A percentile compares a stretch with the other conserved stretches of the same genome.
These are phyloP conservation scores for Mucor sp. DNA, from an alignment of 371 early-diverging fungal genomes.

Conservation along the genomic window DNA sequence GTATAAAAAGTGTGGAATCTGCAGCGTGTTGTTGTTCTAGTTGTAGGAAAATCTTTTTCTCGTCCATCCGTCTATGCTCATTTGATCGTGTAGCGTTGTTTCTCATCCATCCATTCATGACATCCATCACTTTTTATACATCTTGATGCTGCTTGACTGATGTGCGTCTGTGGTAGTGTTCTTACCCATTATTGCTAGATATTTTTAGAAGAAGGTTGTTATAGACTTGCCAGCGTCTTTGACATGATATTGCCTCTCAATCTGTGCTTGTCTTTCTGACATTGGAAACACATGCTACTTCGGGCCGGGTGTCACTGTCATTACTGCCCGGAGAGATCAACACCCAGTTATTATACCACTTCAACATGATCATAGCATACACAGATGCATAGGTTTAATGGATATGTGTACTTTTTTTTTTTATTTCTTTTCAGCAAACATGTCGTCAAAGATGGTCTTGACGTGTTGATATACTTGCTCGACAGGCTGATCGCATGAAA, in stretches of 20 bases:
- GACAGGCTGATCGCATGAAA: slow-evolving; percentile 59
- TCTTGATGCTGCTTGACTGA: background rate
- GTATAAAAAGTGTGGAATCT: background rate
- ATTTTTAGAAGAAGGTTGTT: slow-evolving; percentile 28
- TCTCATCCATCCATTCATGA: background rate
- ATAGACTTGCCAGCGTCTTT: slow-evolving; percentile 4
- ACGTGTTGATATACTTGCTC: slow-evolving; percentile 59
- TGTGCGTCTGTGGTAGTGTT: background rate
- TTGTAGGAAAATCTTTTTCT: background rate
- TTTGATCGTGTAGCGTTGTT: background rate
- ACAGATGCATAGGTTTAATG: background rate
- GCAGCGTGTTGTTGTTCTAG: background rate
- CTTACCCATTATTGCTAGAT: slow-evolving; percentile 31
- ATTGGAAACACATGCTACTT: background rate
- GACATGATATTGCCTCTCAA: slow-evolving; percentile 4
- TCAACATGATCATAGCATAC: too few relatives aligned
- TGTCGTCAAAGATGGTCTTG: slow-evolving; percentile 49
- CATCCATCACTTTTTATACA: background rate
- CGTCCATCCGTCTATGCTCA: background rate
- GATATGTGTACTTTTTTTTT: background rate
- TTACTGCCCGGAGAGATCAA: background rate
- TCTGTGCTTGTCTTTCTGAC: background rate
- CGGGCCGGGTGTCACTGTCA: slow-evolving; percentile 9
- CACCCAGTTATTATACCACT: background rate
- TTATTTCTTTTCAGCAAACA: slow-evolving; percentile 21